These are phyloP conservation scores for Citrus reticulata DNA, from an alignment of 345 rosid species.

Conservation along the genomic window DNA sequence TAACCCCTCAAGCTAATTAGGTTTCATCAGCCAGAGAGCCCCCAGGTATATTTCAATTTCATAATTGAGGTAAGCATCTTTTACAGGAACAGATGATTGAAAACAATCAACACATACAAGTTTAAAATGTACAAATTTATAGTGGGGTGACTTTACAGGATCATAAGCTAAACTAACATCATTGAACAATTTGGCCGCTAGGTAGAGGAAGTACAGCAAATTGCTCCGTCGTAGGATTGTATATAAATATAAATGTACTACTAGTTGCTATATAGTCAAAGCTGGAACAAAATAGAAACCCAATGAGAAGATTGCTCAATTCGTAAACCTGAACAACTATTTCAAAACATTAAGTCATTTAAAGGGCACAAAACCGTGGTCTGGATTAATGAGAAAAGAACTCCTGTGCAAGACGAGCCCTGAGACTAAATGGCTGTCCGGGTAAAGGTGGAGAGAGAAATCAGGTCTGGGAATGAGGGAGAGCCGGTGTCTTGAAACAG, in stretches of 20 bases:
- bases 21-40: no score
- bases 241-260: background rate
- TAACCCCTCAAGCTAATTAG: no score
- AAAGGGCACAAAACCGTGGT: background rate
- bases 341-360: background rate
- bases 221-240: background rate
- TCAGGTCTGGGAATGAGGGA: constrained; percentile 23
- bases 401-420: background rate
- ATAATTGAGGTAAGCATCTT: no score
- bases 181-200: background rate
- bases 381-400: background rate
- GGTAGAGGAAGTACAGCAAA: background rate
- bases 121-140: background rate
- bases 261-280: no score
- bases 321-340: background rate
- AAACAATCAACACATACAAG: no score
- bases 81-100: no score
- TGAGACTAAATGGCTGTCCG: no score
- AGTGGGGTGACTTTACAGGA: constrained; percentile 30
- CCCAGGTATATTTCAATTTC: no score
- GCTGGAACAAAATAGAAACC: no score
- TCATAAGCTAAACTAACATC: constrained; percentile 31
- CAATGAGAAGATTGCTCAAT: background rate
- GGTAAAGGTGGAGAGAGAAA: constrained; percentile 9
- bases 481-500: background rate